Conservation (phyloP, 140 eudicot genomes). For the Bidens hawaiensis region DNA sequence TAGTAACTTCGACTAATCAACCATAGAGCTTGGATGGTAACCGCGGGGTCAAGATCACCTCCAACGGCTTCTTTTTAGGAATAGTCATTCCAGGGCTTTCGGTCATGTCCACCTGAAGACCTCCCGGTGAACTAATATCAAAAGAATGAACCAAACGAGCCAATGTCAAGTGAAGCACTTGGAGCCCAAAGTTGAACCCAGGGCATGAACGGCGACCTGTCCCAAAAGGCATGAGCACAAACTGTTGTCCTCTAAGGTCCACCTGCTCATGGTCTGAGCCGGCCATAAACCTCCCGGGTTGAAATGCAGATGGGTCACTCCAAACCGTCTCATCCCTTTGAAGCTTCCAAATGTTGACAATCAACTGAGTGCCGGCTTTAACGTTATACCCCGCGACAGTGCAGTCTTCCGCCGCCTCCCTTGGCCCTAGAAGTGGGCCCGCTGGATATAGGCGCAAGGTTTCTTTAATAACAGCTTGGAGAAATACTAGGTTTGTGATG, state of each 20-base stretch:
- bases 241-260: conserved; percentile 32
- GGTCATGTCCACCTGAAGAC: conserved; percentile 22
- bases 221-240: conserved; percentile 34
- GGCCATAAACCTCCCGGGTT: conserved; percentile 27
- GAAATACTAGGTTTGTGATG: conserved; percentile 21
- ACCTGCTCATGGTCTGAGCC: conserved; percentile 22
- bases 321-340: conserved; percentile 30
- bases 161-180: conserved; percentile 21
- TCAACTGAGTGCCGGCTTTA: conserved; percentile 21
- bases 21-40: conserved; percentile 16
- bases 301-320: conserved; percentile 22
- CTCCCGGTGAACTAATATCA: conserved; percentile 6
- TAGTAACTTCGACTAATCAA: background rate
- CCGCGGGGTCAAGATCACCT: conserved; percentile 29
- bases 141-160: conserved; percentile 29
- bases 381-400: conserved; percentile 27
- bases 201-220: conserved; percentile 28
- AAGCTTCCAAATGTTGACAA: conserved; percentile 26
- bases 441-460: conserved; percentile 22
- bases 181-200: too few species aligned
- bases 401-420: conserved; percentile 28
- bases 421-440: conserved; percentile 25
- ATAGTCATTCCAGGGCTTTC: conserved; percentile 26
- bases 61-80: conserved; percentile 22
- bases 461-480: conserved; percentile 31